Evolutionary conservation across 257 asterid species (phyloP), one percentile per base, ranked within the genome.

Genomic region (Nicotiana undulata): DNA sequence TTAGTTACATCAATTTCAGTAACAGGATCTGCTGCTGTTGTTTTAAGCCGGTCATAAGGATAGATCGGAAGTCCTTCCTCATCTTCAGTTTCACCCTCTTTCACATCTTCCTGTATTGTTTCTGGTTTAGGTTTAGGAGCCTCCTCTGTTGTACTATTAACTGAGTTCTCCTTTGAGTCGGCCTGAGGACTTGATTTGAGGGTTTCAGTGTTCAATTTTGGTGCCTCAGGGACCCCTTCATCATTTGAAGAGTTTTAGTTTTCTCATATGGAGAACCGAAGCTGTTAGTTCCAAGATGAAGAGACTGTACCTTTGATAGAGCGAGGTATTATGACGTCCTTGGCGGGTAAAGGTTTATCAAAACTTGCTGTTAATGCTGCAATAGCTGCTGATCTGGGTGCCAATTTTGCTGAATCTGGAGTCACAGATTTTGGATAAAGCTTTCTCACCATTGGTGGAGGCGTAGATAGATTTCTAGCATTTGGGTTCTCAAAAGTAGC

Each of bases 371-470:
- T 92, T 34, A 94, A 81, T 53, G 97, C 90, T 26, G 94, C 91
- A 79, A 94, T 88, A 79, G 98, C 91, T 44, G 93, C 76, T 78
- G 98, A 89, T 89, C 85, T 91, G 46, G 92, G 81, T 75, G 89
- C 86, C 49, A 52, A 80, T 22, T 80, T 88, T 55, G 83, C 88
- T 6, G 98, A 88, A 84, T 93, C 98, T 2, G 97, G 93, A 37
- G 98, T 94, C 53, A 81, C 95, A 2, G 99, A 96, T 82, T 91
- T 96, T 6, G 99, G 99, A 81, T 88, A 96, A 51, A 94, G 51
- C 86, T 96, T 96, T 75, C 96, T 88, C 68, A 87, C 97, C 87
- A 87, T 68, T 52, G 99, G 97, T 64, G 99, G 99, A 78, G 99
- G 99, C 31, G 98, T 96, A 29, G 99, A 96, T 83, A 90, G 83